Conservation (phyloP, 2,329 filamentous ascomycete species). For the Teratosphaeria viscida region DNA sequence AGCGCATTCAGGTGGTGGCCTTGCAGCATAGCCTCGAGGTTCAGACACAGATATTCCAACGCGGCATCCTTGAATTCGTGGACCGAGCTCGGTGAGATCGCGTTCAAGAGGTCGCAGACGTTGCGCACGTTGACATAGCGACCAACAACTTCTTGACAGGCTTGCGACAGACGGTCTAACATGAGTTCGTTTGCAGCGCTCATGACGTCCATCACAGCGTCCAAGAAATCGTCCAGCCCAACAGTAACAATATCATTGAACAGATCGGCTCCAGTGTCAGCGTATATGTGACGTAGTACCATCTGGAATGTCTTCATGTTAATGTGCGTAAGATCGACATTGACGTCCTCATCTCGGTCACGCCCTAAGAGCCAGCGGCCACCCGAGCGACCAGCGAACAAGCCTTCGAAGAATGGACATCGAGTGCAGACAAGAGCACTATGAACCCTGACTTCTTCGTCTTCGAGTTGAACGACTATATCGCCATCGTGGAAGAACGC, state of each 20-base stretch:
- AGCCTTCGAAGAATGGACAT: slow-evolving; percentile 82
- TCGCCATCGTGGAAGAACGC: slow-evolving; percentile 72
- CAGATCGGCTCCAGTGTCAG: slow-evolving; percentile 67
- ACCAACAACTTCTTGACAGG: slow-evolving; percentile 77
- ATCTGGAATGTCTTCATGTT: slow-evolving; percentile 61
- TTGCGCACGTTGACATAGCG: slow-evolving; percentile 78
- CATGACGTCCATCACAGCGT: slow-evolving; percentile 85
- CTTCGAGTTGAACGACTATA: slow-evolving; percentile 66
- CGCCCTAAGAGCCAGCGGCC: slow-evolving; percentile 62
- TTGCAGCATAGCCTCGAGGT: slow-evolving; percentile 84
- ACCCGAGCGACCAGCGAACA: slow-evolving; percentile 79
- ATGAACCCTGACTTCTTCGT: slow-evolving; percentile 59
- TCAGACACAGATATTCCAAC: slow-evolving; percentile 82
- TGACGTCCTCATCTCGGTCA: slow-evolving; percentile 44
- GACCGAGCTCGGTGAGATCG: slow-evolving; percentile 72
- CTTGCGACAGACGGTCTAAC: slow-evolving; percentile 80
- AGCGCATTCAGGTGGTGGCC: slow-evolving; percentile 76
- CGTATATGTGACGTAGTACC: slow-evolving; percentile 72
- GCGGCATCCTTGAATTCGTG: slow-evolving; percentile 78
- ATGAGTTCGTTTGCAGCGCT: slow-evolving; percentile 86
- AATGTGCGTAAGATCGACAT: slow-evolving; percentile 76
- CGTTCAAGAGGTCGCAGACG: slow-evolving; percentile 73
- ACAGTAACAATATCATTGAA: slow-evolving; percentile 66
- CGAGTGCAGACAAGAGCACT: slow-evolving; percentile 69
- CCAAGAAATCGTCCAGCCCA: slow-evolving; percentile 72